Evolutionary conservation across 371 early-diverging fungal species (phyloP), one percentile per base, ranked within the genome.

Genomic region (Haplosporangium sp.): DNA sequence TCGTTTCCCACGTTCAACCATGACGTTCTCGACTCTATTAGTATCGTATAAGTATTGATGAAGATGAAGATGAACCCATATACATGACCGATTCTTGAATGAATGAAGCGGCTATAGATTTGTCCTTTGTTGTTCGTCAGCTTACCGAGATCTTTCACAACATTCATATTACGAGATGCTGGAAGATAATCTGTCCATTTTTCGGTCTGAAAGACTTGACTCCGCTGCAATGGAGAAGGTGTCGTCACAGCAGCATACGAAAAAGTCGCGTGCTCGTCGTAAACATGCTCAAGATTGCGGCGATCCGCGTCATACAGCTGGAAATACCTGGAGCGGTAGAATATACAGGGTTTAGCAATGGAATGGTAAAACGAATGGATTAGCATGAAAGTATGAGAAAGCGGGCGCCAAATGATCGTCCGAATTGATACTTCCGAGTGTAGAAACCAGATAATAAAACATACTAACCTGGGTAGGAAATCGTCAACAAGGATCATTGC

Each of bases 291-390:
- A 36, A 72, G 40, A 13, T n/a, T 14, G 18, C 42, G 50, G 12
- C 79, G 67, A 23, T 77, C 60, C 14, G 55, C 53, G 12, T 77
- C 79, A 29, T 61, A 77, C n/a, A 72, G 13, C 13, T 60, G 41
- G 14, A 77, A 63, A 18, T 67, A 77, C 2, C 79, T 77, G 56
- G 4, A 18, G 13, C 36, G 12, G 8, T 9, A 58, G n/a, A 43
- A n/a, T 20, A 45, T 43, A 16, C 23, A 14, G 21, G 40, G 29
- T 2, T 29, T 29, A 4, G 29, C 4, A 29, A 29, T 29, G 8
- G 16, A 50, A 21, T 18, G 36, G 50, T 16, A 38, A 45, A 52
- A 36, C 10, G 47, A 18, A 20, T 40, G 62, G 58, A 4, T 54
- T 68, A 46, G 68, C 79, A 14, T 65, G 65, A 45, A 68, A 79